Percentiles rank a stretch among this genome's conserved stretches.
Evolutionary conservation across 2,329 filamentous ascomycete species (phyloP).

Genomic region (Rutstroemia sydowiana): DNA sequence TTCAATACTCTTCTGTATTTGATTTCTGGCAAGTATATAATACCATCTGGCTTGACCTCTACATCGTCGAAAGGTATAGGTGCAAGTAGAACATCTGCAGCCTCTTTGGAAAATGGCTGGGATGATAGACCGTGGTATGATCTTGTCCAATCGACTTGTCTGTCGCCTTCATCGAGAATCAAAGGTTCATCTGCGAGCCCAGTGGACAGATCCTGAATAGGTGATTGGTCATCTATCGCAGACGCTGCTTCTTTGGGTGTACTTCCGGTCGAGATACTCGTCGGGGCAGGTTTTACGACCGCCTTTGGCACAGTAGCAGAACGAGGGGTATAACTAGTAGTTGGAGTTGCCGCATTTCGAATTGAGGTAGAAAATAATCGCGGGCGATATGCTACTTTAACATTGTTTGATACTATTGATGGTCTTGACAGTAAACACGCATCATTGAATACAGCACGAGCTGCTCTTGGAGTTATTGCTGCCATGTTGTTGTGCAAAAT

Average conservation of each 20-base stretch:
- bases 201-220: constrained; percentile 35
- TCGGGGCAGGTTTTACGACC: constrained; percentile 6
- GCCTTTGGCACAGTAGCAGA: constrained; percentile 5
- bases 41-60: constrained; percentile 95
- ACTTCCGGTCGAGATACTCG: not conserved
- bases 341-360: constrained; percentile 20
- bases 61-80: constrained; percentile 68
- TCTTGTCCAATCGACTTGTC: constrained; percentile 64
- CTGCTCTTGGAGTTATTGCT: constrained; percentile 13
- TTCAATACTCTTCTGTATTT: constrained; percentile 93
- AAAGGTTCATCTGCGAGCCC: constrained; percentile 45
- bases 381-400: not conserved
- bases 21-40: constrained; percentile 94
- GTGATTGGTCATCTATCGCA: constrained; percentile 39
- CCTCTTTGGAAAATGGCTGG: constrained; percentile 57
- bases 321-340: constrained; percentile 22
- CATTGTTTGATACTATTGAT: not conserved
- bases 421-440: constrained; percentile 8
- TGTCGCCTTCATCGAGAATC: constrained; percentile 38
- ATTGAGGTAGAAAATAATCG: constrained; percentile 20
- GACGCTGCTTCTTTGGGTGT: constrained; percentile 43
- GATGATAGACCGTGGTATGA: constrained; percentile 63
- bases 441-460: constrained; percentile 18
- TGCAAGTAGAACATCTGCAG: constrained; percentile 51
- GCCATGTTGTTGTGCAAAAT: constrained; percentile 11